A percentile compares a stretch with the other conserved stretches of the same genome.
Conservation (phyloP, 2,329 filamentous ascomycete species). For the Allantophomopsis lycopodina region DNA sequence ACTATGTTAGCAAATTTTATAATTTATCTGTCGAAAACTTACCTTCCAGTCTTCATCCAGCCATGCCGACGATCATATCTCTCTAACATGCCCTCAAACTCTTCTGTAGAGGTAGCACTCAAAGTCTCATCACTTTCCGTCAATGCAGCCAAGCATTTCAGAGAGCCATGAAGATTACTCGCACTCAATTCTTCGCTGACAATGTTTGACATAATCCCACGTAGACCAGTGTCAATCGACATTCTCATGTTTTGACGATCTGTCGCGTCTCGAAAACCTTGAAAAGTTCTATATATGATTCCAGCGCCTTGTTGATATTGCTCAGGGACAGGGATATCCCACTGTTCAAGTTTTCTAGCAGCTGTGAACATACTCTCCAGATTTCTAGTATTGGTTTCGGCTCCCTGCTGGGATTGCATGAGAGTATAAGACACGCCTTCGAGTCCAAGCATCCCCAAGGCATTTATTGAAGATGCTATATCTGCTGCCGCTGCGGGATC, state of each 20-base stretch:
- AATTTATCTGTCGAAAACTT: conserved; percentile 19
- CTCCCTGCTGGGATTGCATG: conserved; percentile 50
- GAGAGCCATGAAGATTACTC: conserved; percentile 34
- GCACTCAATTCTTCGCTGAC: conserved; percentile 32
- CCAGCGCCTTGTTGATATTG: conserved; percentile 48
- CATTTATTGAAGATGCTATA: conserved; percentile 57
- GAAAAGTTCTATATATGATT: conserved; percentile 67
- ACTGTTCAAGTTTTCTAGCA: conserved; percentile 73
- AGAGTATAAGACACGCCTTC: conserved; percentile 77
- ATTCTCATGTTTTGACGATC: conserved; percentile 36
- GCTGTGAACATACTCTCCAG: conserved; percentile 65
- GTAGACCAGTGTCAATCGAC: conserved; percentile 50
- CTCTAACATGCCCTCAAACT: conserved; percentile 47
- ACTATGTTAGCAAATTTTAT: conserved; percentile 6
- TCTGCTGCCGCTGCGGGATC: conserved; percentile 43
- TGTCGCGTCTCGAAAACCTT: conserved; percentile 57
- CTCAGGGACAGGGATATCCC: conserved; percentile 71
- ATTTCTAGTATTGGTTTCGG: conserved; percentile 40
- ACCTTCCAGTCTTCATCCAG: conserved; percentile 80
- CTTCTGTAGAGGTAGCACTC: conserved; percentile 39
- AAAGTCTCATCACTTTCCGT: conserved; percentile 73
- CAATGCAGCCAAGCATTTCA: conserved; percentile 56
- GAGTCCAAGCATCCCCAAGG: conserved; percentile 68
- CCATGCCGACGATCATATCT: conserved; percentile 50
- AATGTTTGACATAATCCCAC: conserved; percentile 44